phyloP scores from a whole-genome alignment of 345 rosid genomes.

The Sapria himalayana region DNA sequence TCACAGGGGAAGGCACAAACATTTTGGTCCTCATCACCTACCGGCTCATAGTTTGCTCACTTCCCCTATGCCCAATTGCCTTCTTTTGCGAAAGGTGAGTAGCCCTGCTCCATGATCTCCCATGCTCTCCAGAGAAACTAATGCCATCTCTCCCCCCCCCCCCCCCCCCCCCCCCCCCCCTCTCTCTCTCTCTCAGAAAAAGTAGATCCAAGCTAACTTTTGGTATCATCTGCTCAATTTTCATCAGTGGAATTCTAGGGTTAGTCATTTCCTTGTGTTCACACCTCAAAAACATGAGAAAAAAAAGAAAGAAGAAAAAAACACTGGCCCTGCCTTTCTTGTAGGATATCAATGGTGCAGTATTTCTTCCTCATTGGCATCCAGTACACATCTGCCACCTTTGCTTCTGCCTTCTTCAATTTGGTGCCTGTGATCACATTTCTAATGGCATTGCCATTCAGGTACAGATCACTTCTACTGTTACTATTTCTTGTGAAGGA shows the following conservation, averaged over 20 bases:
- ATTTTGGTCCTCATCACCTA: slow-evolving; percentile 47
- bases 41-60: slow-evolving; percentile 31
- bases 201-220: slow-evolving; percentile 32
- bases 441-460: slow-evolving; percentile 32
- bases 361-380: slow-evolving; percentile 42
- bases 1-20: slow-evolving; percentile 36
- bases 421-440: slow-evolving; percentile 45
- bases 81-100: slow-evolving; percentile 47
- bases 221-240: slow-evolving; percentile 24
- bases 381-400: slow-evolving; percentile 44
- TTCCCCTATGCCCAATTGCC: slow-evolving; percentile 47
- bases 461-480: slow-evolving; percentile 14
- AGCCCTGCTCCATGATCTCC: background rate
- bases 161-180: too few species aligned
- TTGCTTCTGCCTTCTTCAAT: slow-evolving; percentile 42
- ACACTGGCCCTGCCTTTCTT: background rate
- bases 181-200: slow-evolving; percentile 22
- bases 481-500: background rate
- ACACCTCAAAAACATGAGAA: background rate
- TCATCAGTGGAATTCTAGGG: slow-evolving; percentile 58
- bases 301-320: background rate
- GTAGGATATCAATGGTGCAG: slow-evolving; percentile 41
- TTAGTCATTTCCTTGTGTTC: slow-evolving; percentile 10
- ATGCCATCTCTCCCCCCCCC: background rate
- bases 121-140: background rate